phyloP scores from a whole-genome alignment of 192 early-diverging fungal genomes.

The Linnemannia schmuckeri region DNA sequence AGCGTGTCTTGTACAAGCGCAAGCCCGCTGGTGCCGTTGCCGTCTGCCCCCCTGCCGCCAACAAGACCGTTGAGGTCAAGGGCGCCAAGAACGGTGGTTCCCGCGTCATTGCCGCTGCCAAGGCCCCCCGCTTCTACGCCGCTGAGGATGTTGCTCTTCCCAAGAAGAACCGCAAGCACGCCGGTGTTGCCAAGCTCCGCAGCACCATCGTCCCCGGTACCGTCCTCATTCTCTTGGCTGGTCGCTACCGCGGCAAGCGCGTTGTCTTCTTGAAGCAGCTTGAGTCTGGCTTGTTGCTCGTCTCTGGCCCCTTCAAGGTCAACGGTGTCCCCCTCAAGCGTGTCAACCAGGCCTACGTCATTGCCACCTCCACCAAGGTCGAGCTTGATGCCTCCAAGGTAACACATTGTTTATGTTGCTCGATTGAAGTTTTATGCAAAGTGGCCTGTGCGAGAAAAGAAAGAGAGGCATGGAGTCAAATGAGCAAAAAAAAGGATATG shows the following conservation, averaged over 20 bases:
- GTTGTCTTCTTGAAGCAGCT: conserved; percentile 99
- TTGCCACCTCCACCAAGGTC: conserved; percentile 99
- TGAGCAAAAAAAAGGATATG: not conserved
- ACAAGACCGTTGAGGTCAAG: conserved; percentile 79
- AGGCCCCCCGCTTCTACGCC: conserved; percentile 84
- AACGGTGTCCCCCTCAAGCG: conserved; percentile 99
- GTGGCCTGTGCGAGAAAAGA: not conserved
- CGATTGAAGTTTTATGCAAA: conserved; percentile 8
- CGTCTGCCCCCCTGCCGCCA: conserved; percentile 62
- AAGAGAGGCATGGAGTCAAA: not conserved
- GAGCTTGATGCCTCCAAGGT: conserved; percentile 85
- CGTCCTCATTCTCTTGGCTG: conserved; percentile 92
- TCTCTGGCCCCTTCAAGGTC: conserved; percentile 97
- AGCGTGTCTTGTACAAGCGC: conserved; percentile 93
- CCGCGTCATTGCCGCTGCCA: conserved; percentile 76
- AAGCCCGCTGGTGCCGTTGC: conserved; percentile 73
- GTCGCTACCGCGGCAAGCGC: conserved; percentile 98
- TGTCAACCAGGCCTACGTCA: conserved; percentile 99
- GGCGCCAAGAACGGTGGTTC: conserved; percentile 87
- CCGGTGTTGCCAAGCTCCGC: conserved; percentile 83
- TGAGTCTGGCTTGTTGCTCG: conserved; percentile 92
- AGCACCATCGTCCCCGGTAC: conserved; percentile 96
- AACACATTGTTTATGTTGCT: conserved; percentile 2
- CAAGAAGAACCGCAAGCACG: conserved; percentile 86
- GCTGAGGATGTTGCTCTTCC: conserved; percentile 86